A percentile compares a stretch with the other conserved stretches of the same genome.
Conservation (phyloP, 768 basidiomycete genomes). For the Lepiota subincarnata region DNA sequence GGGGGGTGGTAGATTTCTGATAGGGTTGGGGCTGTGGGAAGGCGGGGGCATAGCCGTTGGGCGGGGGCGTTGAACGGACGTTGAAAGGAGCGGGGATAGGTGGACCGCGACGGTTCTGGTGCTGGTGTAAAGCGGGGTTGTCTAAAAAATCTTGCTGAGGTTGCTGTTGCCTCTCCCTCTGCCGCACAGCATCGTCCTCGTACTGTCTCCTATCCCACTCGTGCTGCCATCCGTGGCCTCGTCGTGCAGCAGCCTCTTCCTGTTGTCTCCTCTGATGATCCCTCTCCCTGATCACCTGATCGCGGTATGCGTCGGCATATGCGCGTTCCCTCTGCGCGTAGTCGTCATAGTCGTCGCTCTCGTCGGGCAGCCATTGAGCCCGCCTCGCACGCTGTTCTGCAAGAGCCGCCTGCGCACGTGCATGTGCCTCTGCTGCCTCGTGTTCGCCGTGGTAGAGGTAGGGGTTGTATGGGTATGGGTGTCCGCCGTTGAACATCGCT, state of each 20-base stretch:
- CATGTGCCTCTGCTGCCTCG: slow-evolving; percentile 19
- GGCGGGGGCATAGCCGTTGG: not conserved
- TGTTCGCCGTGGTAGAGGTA: slow-evolving; percentile 24
- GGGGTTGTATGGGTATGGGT: slow-evolving; percentile 21
- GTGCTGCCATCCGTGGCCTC: slow-evolving; percentile 14
- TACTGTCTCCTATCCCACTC: slow-evolving; percentile 18
- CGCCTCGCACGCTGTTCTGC: slow-evolving; percentile 32
- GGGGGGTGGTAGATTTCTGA: slow-evolving; percentile 1
- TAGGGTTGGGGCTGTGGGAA: not conserved
- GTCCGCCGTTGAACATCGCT: slow-evolving; percentile 8
- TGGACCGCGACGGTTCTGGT: not conserved
- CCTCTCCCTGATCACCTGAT: slow-evolving; percentile 18
- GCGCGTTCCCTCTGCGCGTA: slow-evolving; percentile 26
- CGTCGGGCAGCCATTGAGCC: slow-evolving; percentile 38
- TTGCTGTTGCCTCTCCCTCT: slow-evolving; percentile 17
- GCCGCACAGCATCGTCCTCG: slow-evolving; percentile 17
- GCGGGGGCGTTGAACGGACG: no score
- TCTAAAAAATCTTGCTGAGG: slow-evolving; percentile 1
- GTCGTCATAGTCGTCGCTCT: slow-evolving; percentile 26
- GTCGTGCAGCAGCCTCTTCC: slow-evolving; percentile 15
- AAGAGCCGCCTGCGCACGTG: slow-evolving; percentile 25
- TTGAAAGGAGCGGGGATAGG: no score
- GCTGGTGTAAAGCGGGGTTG: not conserved
- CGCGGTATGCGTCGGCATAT: slow-evolving; percentile 29
- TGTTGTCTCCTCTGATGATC: slow-evolving; percentile 23